Evolutionary conservation across 768 basidiomycete species (phyloP).

Genomic region (Austroboletus eburneus): DNA sequence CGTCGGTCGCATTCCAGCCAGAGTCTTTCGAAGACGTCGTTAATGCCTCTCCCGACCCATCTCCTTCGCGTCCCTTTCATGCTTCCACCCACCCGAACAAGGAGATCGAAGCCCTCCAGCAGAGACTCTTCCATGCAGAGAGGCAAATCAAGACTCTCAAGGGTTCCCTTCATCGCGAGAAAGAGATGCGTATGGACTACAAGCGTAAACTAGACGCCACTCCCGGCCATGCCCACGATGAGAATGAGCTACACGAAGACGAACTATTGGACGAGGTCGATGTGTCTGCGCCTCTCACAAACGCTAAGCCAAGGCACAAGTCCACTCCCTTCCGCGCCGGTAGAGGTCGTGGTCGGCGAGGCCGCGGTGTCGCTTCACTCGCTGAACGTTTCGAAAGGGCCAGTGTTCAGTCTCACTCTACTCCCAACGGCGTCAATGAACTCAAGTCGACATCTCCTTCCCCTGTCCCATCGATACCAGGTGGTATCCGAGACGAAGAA

Average conservation of each 20-base stretch:
- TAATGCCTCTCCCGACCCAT: slow-evolving; percentile 61
- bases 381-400: slow-evolving; percentile 62
- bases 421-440: slow-evolving; percentile 16
- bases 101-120: slow-evolving; percentile 78
- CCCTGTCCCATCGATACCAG: slow-evolving; percentile 33
- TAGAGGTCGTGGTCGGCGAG: slow-evolving; percentile 44
- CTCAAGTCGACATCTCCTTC: slow-evolving; percentile 26
- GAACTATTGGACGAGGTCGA: slow-evolving; percentile 48
- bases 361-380: slow-evolving; percentile 52
- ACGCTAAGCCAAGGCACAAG: slow-evolving; percentile 36
- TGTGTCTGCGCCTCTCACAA: slow-evolving; percentile 28
- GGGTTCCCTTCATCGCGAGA: slow-evolving; percentile 75
- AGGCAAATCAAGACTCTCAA: slow-evolving; percentile 81
- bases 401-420: too few species aligned
- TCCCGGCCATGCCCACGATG: slow-evolving; percentile 34
- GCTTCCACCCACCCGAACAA: slow-evolving; percentile 72
- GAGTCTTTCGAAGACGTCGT: slow-evolving; percentile 45
- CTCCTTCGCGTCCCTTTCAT: slow-evolving; percentile 57
- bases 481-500: slow-evolving; percentile 24
- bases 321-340: slow-evolving; percentile 53
- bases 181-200: slow-evolving; percentile 71
- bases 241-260: slow-evolving; percentile 36
- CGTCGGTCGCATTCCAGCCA: slow-evolving; percentile 41
- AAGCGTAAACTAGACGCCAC: slow-evolving; percentile 48
- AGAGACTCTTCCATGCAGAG: slow-evolving; percentile 81